Conservation (phyloP, 1,139 yeast species). For the Kodamaea ohmeri region DNA sequence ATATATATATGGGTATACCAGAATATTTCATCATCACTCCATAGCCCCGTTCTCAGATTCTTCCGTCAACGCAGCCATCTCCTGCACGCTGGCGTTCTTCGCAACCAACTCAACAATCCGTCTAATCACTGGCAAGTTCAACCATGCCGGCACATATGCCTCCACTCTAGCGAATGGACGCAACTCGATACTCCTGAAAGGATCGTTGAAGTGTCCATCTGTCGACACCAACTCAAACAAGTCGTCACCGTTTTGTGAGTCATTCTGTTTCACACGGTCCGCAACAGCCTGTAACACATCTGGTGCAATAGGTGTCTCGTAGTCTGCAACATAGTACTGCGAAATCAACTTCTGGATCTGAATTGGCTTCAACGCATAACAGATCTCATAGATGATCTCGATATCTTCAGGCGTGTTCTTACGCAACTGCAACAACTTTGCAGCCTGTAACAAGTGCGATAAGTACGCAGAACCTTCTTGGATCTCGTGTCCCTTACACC, state of each 20-base stretch:
- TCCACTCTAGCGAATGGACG: constrained; percentile 88
- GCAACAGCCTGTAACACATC: constrained; percentile 83
- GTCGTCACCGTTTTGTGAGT: constrained; percentile 56
- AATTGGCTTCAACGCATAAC: constrained; percentile 89
- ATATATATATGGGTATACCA: too few species aligned
- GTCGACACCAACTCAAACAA: constrained; percentile 68
- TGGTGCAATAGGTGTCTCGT: constrained; percentile 89
- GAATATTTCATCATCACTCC: too few species aligned
- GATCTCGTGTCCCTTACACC: constrained; percentile 95
- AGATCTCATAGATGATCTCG: constrained; percentile 89
- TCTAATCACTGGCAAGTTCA: constrained; percentile 84
- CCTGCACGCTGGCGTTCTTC: constrained; percentile 61
- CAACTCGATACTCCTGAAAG: constrained; percentile 81
- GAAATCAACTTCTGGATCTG: constrained; percentile 91
- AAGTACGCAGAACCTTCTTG: constrained; percentile 87
- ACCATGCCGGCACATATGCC: constrained; percentile 95
- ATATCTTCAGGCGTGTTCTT: constrained; percentile 89
- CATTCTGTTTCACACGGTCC: constrained; percentile 70
- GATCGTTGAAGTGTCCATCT: constrained; percentile 82
- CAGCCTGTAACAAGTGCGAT: constrained; percentile 89
- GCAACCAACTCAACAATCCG: constrained; percentile 89
- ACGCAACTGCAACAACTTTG: constrained; percentile 87
- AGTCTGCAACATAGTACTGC: constrained; percentile 90
- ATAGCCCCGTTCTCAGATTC: constrained; percentile 5
- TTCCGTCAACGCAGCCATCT: constrained; percentile 15